Conservation (phyloP, 768 basidiomycete species). For the Porphyrellus cyaneotinctus region DNA sequence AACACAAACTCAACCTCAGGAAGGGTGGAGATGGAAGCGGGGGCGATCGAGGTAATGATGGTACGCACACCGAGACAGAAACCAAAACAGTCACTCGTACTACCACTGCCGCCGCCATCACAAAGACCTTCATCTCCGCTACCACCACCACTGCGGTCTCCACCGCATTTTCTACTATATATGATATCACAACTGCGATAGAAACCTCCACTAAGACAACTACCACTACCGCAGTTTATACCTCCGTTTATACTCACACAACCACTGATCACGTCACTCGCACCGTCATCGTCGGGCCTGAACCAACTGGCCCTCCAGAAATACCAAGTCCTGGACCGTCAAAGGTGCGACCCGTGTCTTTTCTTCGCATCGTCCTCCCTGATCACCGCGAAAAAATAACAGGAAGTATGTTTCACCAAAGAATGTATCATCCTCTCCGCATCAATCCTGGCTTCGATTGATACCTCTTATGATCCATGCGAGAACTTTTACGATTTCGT, state of each 20-base stretch:
- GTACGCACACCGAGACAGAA: conserved; percentile 32
- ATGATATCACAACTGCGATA: conserved; percentile 35
- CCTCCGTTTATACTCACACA: conserved; percentile 37
- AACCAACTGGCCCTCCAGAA: conserved; percentile 41
- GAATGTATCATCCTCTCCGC: conserved; percentile 84
- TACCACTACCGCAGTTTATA: conserved; percentile 37
- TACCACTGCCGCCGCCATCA: conserved; percentile 28
- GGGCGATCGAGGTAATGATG: conserved; percentile 29
- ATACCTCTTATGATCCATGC: conserved; percentile 84
- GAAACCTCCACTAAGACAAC: conserved; percentile 39
- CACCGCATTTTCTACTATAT: conserved; percentile 30
- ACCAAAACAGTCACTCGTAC: conserved; percentile 33
- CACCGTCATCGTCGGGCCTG: conserved; percentile 40
- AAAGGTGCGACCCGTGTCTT: conserved; percentile 37
- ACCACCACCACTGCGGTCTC: conserved; percentile 35
- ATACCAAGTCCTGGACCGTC: conserved; percentile 55
- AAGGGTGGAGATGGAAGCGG: conserved; percentile 31
- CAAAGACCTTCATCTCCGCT: conserved; percentile 18
- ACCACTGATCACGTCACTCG: conserved; percentile 35
- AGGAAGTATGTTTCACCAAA: conserved; percentile 70
- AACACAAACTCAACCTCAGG: conserved; percentile 65
- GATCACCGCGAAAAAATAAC: conserved; percentile 6
- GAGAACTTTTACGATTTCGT: conserved; percentile 93
- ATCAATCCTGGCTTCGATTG: conserved; percentile 74
- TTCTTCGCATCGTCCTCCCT: background rate